These are phyloP conservation scores for Phoenix roebelenii DNA, from an alignment of 176 grass and related monocot genomes.

Conservation along the genomic window DNA sequence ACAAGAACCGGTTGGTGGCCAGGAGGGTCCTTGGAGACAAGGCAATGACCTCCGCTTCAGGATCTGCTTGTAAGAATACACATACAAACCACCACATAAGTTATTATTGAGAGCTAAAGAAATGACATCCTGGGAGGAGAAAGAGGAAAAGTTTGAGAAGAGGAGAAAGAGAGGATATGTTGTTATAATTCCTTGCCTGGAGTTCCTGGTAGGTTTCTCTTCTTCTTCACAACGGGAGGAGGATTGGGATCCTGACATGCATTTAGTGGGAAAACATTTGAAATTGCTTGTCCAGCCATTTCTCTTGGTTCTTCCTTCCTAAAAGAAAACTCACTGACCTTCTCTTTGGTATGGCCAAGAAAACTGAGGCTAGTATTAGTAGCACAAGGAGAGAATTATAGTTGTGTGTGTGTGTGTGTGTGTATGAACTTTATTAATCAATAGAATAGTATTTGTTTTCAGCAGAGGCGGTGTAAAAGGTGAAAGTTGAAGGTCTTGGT, in stretches of 20 bases:
- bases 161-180: too few relatives aligned
- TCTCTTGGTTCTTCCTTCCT: slow-evolving; percentile 9
- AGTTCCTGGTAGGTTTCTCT: slow-evolving; percentile 91
- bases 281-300: slow-evolving; percentile 54
- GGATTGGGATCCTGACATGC: slow-evolving; percentile 22
- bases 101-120: too few relatives aligned
- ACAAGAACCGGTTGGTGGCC: slow-evolving; percentile 14
- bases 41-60: slow-evolving; percentile 16
- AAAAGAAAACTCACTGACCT: slow-evolving; percentile 33
- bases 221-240: slow-evolving; percentile 68
- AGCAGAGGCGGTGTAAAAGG: slow-evolving; percentile 23
- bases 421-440: background rate
- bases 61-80: background rate
- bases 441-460: slow-evolving; percentile 6
- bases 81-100: too few relatives aligned
- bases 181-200: slow-evolving; percentile 44
- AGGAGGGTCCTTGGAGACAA: slow-evolving; percentile 12
- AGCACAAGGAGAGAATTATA: background rate
- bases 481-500: slow-evolving; percentile 34
- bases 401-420: too few relatives aligned
- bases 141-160: too few relatives aligned
- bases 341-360: slow-evolving; percentile 36
- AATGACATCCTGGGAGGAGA: too few relatives aligned
- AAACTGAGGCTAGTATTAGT: slow-evolving; percentile 28
- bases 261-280: slow-evolving; percentile 35